phyloP scores from a whole-genome alignment of 2,329 filamentous ascomycete genomes.

The Xylariaceae sp. region DNA sequence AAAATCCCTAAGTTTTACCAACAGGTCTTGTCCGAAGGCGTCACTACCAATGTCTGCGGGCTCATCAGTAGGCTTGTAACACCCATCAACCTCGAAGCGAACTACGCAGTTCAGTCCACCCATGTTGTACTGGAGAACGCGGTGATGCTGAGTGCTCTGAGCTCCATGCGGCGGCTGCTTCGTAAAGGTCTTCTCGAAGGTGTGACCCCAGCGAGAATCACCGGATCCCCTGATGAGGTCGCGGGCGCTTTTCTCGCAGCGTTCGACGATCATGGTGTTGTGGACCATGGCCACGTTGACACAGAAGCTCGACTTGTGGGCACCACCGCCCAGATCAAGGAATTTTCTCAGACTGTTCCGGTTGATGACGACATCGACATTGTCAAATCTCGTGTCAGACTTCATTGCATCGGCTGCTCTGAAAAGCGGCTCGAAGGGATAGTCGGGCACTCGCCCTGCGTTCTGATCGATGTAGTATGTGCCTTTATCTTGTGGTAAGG shows the following conservation, averaged over 20 bases:
- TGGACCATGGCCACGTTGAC: slow-evolving; percentile 11
- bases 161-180: slow-evolving; percentile 16
- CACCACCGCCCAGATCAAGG: slow-evolving; percentile 21
- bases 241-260: slow-evolving; percentile 5
- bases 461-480: slow-evolving; percentile 16
- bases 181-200: slow-evolving; percentile 28
- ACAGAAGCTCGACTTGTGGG: slow-evolving; percentile 14
- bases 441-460: slow-evolving; percentile 8
- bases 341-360: slow-evolving; percentile 24
- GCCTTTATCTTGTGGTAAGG: slow-evolving; percentile 24
- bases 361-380: slow-evolving; percentile 29
- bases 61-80: not conserved
- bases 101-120: slow-evolving; percentile 22
- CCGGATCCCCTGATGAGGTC: slow-evolving; percentile 9
- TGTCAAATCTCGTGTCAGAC: slow-evolving; percentile 21
- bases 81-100: slow-evolving; percentile 27
- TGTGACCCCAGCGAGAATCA: slow-evolving; percentile 25
- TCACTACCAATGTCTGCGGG: not conserved
- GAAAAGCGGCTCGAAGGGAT: slow-evolving; percentile 29
- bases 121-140: slow-evolving; percentile 20
- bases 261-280: slow-evolving; percentile 17
- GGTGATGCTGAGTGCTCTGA: slow-evolving; percentile 18
- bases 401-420: slow-evolving; percentile 24
- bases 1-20: not conserved
- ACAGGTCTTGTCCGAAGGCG: no score